Conservation (phyloP, 1,284 basidiomycete species). For the Cryptococcus sp. region DNA sequence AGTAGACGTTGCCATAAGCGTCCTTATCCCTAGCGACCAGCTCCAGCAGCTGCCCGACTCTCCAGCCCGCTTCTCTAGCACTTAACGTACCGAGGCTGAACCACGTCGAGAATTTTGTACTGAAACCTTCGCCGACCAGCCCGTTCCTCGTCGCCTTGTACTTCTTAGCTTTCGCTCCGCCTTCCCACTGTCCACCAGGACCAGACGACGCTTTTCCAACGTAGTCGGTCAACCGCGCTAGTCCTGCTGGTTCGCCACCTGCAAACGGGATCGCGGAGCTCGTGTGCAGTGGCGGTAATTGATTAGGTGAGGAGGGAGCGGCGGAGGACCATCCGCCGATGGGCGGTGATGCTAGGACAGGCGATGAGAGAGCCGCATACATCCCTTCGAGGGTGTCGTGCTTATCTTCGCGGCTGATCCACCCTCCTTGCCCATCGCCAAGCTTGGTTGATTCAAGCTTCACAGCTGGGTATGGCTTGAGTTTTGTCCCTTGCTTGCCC, state of each 20-base stretch:
- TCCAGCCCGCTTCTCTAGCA: constrained; percentile 54
- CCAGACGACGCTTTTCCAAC: constrained; percentile 33
- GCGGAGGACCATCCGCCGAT: constrained; percentile 32
- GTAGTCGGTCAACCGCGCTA: constrained; percentile 54
- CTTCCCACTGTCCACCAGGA: constrained; percentile 43
- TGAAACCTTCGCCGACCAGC: constrained; percentile 59
- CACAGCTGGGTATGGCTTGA: constrained; percentile 47
- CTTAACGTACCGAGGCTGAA: constrained; percentile 58
- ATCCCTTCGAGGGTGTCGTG: constrained; percentile 21
- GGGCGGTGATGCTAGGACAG: constrained; percentile 36
- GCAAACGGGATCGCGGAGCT: constrained; percentile 55
- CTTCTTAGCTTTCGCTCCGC: constrained; percentile 38
- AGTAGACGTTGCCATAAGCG: constrained; percentile 35
- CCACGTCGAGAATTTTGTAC: constrained; percentile 61
- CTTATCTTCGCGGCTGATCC: constrained; percentile 13
- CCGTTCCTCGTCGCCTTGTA: constrained; percentile 63
- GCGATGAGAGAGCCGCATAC: constrained; percentile 36
- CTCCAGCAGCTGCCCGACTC: constrained; percentile 38
- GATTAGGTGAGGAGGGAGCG: neutral
- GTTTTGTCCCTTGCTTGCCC: constrained; percentile 12
- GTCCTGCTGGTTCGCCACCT: constrained; percentile 54
- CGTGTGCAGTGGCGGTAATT: constrained; percentile 16
- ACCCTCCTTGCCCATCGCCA: constrained; percentile 16
- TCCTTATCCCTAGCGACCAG: constrained; percentile 28
- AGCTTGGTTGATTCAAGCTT: constrained; percentile 2